Conservation (phyloP, 2,329 filamentous ascomycete species). For the Colletotrichum shisoi region DNA sequence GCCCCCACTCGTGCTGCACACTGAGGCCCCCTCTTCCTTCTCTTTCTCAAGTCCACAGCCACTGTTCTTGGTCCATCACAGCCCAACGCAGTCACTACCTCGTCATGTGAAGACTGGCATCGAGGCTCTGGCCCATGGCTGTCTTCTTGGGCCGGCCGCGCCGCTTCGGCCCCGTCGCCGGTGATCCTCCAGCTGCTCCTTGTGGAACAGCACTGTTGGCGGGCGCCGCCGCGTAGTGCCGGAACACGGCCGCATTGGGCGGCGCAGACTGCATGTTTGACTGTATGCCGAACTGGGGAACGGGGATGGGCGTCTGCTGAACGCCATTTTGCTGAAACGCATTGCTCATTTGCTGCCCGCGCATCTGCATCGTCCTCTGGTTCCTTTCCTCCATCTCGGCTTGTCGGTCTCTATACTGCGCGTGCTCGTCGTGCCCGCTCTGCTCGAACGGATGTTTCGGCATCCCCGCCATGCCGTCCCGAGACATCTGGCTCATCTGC, state of each 20-base stretch:
- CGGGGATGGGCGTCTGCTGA: conserved; percentile 39
- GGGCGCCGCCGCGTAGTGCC: conserved; percentile 35
- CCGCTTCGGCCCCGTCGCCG: conserved; percentile 31
- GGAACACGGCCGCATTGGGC: conserved; percentile 32
- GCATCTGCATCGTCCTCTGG: conserved; percentile 34
- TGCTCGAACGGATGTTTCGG: conserved; percentile 39
- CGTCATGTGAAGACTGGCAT: conserved; percentile 34
- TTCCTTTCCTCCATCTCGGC: conserved; percentile 27
- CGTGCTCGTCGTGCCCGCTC: conserved; percentile 37
- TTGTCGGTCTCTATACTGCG: conserved; percentile 38
- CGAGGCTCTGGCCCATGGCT: conserved; percentile 29
- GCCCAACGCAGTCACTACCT: conserved; percentile 1
- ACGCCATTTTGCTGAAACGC: conserved; percentile 34
- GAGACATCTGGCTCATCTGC: conserved; percentile 38
- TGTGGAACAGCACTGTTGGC: conserved; percentile 19
- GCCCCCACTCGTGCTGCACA: conserved; percentile 3
- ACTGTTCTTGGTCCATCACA: background rate
- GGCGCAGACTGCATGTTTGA: conserved; percentile 34
- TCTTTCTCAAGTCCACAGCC: background rate
- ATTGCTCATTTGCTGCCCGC: conserved; percentile 36
- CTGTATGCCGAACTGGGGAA: conserved; percentile 40
- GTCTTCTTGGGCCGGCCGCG: conserved; percentile 39
- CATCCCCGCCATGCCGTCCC: conserved; percentile 34
- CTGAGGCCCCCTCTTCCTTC: background rate
- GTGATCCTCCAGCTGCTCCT: conserved; percentile 24